Evolutionary conservation across 768 basidiomycete species (phyloP), one percentile per base, ranked within the genome.

Genomic region (Ramaria rubella): DNA sequence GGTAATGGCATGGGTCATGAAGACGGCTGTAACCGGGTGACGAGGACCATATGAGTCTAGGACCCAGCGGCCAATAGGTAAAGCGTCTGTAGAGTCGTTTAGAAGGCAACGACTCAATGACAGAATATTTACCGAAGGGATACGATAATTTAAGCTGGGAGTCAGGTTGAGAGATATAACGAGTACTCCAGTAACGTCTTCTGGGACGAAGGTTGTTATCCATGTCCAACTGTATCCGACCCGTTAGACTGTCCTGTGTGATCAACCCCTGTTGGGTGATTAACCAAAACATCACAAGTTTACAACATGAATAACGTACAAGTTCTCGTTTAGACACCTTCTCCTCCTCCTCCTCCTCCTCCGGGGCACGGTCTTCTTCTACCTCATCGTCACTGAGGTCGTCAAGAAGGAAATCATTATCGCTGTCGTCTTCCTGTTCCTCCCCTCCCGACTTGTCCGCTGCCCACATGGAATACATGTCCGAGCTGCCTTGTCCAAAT

Each of bases 191-290:
- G 51, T 77, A 75, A 58, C 86, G 72, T 58, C 85, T 75, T 26
- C 85, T 73, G 30, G 79, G 74, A 44, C 84, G 79, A 27, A 74
- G 69, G 7, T 84, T 83, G 23, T 77, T 71, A 59, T 79, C 70
- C 68, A 89, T 87, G 60, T 90, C 87, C 51, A 83, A 81, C 36
- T 82, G 77, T 62, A 90, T 88, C 83, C 87, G 87, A 17, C 78
- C 72, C 51, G 81, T 78, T 40, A 90, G 72, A 6, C 86, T 81
- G 62, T 90, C 87, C 61, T 89, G 86, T 17, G 84, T 79, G 50
- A 89, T 85, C 6, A 63, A 61, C n/a, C 86, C 87, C 86, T 88
- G 61, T 17, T 11, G 14, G 21, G n/a, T 19, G 14, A 33, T 56
- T 15, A 56, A 33, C 36, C 7, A 4, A 15, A 36, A 34, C 23